Evolutionary conservation across 2,329 filamentous ascomycete species (phyloP), one percentile per base, ranked within the genome.

Genomic region (Nakataea oryzae): DNA sequence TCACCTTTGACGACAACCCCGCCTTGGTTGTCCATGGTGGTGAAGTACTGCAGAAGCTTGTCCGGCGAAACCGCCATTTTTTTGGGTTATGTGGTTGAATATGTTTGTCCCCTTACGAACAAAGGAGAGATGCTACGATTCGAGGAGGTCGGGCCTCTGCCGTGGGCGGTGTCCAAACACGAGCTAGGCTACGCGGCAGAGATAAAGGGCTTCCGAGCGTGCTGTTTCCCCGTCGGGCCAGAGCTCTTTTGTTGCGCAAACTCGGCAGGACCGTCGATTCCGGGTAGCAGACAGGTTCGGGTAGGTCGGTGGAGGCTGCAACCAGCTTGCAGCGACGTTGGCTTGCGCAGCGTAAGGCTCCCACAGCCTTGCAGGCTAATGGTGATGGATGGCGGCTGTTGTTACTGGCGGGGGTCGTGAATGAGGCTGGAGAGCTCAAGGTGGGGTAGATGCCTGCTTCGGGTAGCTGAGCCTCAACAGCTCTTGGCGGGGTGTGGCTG

Each of bases 1-100:
- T 56, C 65, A 82, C 81, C 80, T 73, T 72, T 74, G 57, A 85
- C 79, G 58, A 84, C 71, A 61, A 78, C 67, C 59, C 74, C 74
- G 47, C 77, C 79, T 65, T 78, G 73, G 63, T 74, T 73, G 62
- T 76, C 75, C 74, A 81, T 79, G 63, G 74, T 66, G 61, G 75
- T 73, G 65, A 84, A 81, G 69, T 78, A 83, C 34, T 67, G 66
- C 60, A 75, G 67, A 60, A 80, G 59, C 54, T 47, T 56, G 28
- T 32, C 30, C 17, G 24, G 66, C 26, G 72, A 66, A 62, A 73
- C 69, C 58, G 75, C 69, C 74, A 80, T 81, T 64, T 68, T 72
- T 13, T n/a, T n/a, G n/a, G 41, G 7, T 50, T 47, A 6, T 24
- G 41, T 50, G 3, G 17, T n/a, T 2, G 17, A 24, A 8, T 11